Base-by-base conservation (phyloP, 2,329 filamentous ascomycete species). In the Trichophyton verrucosum region DNA sequence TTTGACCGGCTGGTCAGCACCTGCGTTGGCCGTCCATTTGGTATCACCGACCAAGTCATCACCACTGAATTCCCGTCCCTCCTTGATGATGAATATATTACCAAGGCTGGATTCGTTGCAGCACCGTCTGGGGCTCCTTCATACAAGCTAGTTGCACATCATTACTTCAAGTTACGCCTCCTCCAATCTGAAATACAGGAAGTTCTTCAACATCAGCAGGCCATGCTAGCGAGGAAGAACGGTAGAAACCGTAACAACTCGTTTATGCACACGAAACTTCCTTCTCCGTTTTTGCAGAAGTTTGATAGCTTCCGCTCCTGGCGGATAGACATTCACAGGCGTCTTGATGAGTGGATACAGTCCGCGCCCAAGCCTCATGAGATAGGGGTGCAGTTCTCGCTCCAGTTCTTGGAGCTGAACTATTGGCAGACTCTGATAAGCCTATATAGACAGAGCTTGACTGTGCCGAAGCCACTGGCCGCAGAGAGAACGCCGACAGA, bases 361-460 rank as follows among this genome's bases (percentile, higher is more conserved):
- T 85, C 85, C 3, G 87, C 91, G 1, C 94, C 92, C 0, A 86
- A 82, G 0, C 86, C 87, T 64, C 75, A 82, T 22, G 85, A 94
- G 61, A 95, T 89, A 0, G 91, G 91, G 0, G 94, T 97, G 1
- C 85, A 85, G 3, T 97, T 97, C 71, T 91, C 88, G 0, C 85
- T 89, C 1, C 87, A 96, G 61, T 96, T 97, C 68, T 76, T 96
- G 3, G 90, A 96, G 68, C 80, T 97, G 63, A 97, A 97, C 73
- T 97, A 97, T 74, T 97, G 92, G 91, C 92, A 96, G 72, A 90
- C 91, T 2, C 86, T 97, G 63, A 95, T 96, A 66, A 91, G 96
- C 86, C 82, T 97, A 20, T 97, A 97, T 72, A 82, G 92, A 60
- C 92, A 96, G 73, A 94, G 91, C 72, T 75, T 96, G 63, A 87